A percentile compares a stretch with the other conserved stretches of the same genome.
These are phyloP conservation scores for Citeromyces hawaiiensis DNA, from an alignment of 1,139 yeast genomes.

Conservation along the genomic window DNA sequence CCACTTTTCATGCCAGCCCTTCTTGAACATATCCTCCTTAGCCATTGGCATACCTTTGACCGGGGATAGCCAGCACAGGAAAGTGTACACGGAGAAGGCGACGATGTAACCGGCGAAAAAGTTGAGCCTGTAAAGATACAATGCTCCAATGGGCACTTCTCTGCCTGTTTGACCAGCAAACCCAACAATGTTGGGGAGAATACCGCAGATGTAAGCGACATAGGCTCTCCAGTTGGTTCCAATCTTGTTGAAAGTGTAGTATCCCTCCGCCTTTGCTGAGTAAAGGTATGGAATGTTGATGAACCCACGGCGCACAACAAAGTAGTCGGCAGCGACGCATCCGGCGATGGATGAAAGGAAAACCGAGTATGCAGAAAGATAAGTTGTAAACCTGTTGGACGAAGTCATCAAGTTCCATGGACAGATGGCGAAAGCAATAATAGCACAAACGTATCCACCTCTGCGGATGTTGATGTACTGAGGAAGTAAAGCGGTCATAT, in stretches of 20 bases:
- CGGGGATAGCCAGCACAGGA: conserved; percentile 41
- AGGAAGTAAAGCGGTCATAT: conserved; percentile 71
- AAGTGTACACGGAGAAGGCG: conserved; percentile 36
- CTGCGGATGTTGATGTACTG: conserved; percentile 68
- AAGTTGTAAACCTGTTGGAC: conserved; percentile 61
- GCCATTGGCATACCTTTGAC: conserved; percentile 42
- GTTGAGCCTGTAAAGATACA: conserved; percentile 54
- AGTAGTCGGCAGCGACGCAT: conserved; percentile 62
- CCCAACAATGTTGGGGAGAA: conserved; percentile 67
- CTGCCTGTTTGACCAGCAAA: conserved; percentile 51
- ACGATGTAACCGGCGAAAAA: conserved; percentile 64
- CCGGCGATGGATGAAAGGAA: conserved; percentile 79
- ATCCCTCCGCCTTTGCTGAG: conserved; percentile 22
- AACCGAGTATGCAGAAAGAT: conserved; percentile 69
- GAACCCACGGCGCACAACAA: conserved; percentile 56
- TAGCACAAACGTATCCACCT: conserved; percentile 66
- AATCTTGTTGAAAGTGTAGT: conserved; percentile 38
- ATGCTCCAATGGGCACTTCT: conserved; percentile 69
- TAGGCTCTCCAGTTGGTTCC: conserved; percentile 73
- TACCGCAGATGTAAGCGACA: conserved; percentile 52
- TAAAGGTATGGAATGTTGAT: conserved; percentile 49
- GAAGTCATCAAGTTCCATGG: conserved; percentile 76
- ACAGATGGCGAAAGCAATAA: conserved; percentile 59
- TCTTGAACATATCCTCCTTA: conserved; percentile 26
- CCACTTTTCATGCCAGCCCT: conserved; percentile 49